Evolutionary conservation across 441 rosid species (phyloP).

Genomic region (Brassica hybrid): DNA sequence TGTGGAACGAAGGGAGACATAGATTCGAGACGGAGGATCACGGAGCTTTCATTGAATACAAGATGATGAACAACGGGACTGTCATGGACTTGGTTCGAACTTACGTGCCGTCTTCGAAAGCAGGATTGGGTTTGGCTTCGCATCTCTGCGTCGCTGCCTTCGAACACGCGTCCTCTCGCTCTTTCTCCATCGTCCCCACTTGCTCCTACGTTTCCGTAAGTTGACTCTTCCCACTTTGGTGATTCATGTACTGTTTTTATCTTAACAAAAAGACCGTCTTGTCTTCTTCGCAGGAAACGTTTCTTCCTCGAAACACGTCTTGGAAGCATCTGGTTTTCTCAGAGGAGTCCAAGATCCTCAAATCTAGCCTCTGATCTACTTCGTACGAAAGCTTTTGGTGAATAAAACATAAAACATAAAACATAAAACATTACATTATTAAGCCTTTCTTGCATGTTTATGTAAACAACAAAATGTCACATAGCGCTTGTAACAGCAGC

Average conservation of each 20-base stretch:
- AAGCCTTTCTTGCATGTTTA: constrained; percentile 18
- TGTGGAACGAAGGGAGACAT: constrained; percentile 55
- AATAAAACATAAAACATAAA: constrained; percentile 9
- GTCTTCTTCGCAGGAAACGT: constrained; percentile 61
- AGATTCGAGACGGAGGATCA: constrained; percentile 84
- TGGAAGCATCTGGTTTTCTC: constrained; percentile 59
- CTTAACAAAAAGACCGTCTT: background rate
- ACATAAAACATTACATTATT: constrained; percentile 11
- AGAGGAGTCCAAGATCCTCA: constrained; percentile 43
- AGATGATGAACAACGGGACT: constrained; percentile 50
- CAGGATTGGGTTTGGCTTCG: constrained; percentile 79
- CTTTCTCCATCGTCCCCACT: constrained; percentile 71
- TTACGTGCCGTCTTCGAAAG: constrained; percentile 71
- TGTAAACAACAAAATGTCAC: constrained; percentile 27
- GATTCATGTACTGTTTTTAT: background rate
- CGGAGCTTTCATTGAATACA: constrained; percentile 70
- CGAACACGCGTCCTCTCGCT: constrained; percentile 64
- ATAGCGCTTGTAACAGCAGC: constrained; percentile 2
- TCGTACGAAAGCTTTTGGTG: constrained; percentile 1
- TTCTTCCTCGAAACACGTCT: constrained; percentile 67
- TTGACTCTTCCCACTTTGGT: background rate
- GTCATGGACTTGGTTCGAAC: constrained; percentile 82
- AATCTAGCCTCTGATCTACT: constrained; percentile 48
- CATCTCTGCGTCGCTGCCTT: constrained; percentile 77
- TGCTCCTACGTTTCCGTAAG: constrained; percentile 79